Base-by-base conservation (phyloP, 345 rosid genomes). In the Geranium brycei region DNA sequence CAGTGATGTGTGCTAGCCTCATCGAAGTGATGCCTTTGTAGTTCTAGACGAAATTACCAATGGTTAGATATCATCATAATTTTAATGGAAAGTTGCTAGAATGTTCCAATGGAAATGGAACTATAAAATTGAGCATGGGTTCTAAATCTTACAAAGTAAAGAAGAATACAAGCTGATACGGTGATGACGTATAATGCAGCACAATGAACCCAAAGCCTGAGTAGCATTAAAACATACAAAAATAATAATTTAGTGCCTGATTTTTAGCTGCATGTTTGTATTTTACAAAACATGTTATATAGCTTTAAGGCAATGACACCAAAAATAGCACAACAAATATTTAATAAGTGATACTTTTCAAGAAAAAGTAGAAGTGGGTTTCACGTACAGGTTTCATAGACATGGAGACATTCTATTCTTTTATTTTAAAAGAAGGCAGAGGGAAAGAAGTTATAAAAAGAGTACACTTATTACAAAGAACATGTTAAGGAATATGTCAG, bases 151-250 rank as follows among this genome's bases (percentile, higher is more conserved):
- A 93, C 99, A 73, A 80, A 76, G 80, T 93, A 90, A 59, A 93
- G 95, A 57, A 93, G 96, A 71, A 72, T 72, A 69, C 91, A 90
- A 57, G 96, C 82, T 3, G 91, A 70, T 62, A 71, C 62, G 68
- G 97, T 58, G 75, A 90, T 88, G 72, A 88, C 58, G 69, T 93
- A 93, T 66, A 93, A 77, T 47, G 92, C 80, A 70, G 88, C 63
- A 82, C 96, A 86, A 75, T 90, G 99, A 30, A 76, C 79, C 99
- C 97, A 88, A 59, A 93, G 84, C 99, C 99, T 90, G 87, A 47
- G 47, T 71, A 62, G 19, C 31, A 58, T 59, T 19, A 60, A 11
- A 56, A 62, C 13, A 56, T 61, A 71, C 66, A 8, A 23, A 23
- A 58, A 57, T 18, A 60, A 31, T 41, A 0, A 32, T 31, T 51